Percentiles rank a stretch among this genome's conserved stretches.
phyloP scores from a whole-genome alignment of 345 rosid species.

The Ceriops tagal region DNA sequence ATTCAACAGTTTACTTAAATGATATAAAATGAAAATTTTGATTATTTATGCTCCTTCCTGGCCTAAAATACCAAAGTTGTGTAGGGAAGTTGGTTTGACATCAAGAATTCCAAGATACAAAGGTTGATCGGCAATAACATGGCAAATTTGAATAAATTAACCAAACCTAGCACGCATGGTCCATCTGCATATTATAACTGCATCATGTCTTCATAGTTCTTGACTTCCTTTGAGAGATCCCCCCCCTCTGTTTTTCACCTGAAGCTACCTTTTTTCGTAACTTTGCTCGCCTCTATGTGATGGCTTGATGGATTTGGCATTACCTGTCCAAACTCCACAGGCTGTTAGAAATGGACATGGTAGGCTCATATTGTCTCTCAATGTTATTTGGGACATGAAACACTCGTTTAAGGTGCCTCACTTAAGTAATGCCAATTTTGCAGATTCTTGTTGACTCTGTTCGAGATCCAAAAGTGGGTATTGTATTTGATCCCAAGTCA shows the following conservation, averaged over 20 bases:
- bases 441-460: slow-evolving; percentile 64
- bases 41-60: neutral
- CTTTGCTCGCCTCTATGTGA: neutral
- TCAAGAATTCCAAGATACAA: too few species aligned
- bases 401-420: neutral
- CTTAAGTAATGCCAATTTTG: slow-evolving; percentile 9
- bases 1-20: neutral
- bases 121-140: neutral
- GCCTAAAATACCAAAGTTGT: neutral
- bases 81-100: neutral
- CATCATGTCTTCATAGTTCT: neutral
- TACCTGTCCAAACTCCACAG: neutral
- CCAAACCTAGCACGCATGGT: too few species aligned
- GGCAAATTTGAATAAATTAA: neutral
- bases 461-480: slow-evolving; percentile 54
- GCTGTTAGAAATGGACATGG: neutral
- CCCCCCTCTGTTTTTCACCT: too few species aligned
- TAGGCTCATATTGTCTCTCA: neutral
- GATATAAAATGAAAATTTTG: too few species aligned
- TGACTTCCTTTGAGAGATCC: neutral
- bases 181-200: neutral
- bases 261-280: neutral
- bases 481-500: slow-evolving; percentile 59
- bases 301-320: neutral
- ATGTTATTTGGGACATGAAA: neutral